Evolutionary conservation across 345 rosid species (phyloP).

Genomic region (Adansonia digitata): DNA sequence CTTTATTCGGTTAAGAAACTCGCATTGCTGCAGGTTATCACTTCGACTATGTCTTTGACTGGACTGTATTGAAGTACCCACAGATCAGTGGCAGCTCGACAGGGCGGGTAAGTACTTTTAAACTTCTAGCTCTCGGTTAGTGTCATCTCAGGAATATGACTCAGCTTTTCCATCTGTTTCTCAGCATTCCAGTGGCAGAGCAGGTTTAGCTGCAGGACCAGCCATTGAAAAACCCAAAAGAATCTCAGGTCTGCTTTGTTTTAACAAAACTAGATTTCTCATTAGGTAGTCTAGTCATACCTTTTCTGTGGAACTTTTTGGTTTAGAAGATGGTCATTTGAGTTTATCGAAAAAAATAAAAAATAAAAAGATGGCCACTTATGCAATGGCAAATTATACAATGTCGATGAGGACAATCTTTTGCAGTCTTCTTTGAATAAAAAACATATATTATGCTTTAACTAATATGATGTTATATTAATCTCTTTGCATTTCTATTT

Average conservation of each 20-base stretch:
- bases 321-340: background rate
- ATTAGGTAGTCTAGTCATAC: background rate
- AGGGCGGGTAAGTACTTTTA: conserved; percentile 46
- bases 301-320: background rate
- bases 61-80: conserved; percentile 85
- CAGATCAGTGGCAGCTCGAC: conserved; percentile 60
- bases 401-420: background rate
- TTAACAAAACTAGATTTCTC: background rate
- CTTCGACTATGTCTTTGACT: conserved; percentile 76
- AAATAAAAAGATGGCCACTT: background rate
- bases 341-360: background rate
- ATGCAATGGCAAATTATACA: no score
- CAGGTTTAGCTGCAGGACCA: conserved; percentile 44
- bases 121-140: background rate
- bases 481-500: background rate
- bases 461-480: background rate
- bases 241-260: conserved; percentile 31
- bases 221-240: conserved; percentile 49
- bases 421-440: background rate
- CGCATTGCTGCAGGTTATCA: conserved; percentile 56
- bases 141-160: background rate
- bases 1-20: background rate
- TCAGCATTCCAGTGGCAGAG: conserved; percentile 44
- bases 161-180: conserved; percentile 8
- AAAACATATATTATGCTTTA: background rate